Base-by-base conservation (phyloP, 352 stramenopile species). In the Aphanomyces cochlioides region DNA sequence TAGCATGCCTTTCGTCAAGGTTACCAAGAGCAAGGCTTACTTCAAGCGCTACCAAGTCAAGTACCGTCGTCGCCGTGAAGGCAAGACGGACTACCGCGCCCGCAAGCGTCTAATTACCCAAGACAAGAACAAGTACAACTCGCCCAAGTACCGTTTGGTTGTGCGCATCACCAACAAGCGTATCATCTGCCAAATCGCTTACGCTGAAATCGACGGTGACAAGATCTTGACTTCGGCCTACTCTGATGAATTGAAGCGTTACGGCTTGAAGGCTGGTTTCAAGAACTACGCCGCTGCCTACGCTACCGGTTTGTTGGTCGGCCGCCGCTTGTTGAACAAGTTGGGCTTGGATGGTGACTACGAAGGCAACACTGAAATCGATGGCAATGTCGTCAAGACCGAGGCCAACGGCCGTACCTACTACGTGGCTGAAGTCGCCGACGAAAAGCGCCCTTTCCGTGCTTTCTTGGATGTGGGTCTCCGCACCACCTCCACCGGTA, bases 61-160 rank as follows among this genome's bases (percentile, higher is more conserved):
- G 87, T 98, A 97, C 75, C 92, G 96, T 85, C 96, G 96, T 84
- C 92, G 96, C 78, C 96, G 97, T 72, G 97, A 99, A 85, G 97
- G 97, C 80, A 99, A 98, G 87, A 99, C 98, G 72, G 98, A 99
- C 86, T 99, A 99, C 92, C 96, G 97, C 78, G 95, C 98, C 64
- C 96, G 98, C 77, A 99, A 99, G 87, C 90, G 96, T 77, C 82
- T 99, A 1, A 98, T 98, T 75, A 96, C 90, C 69, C 95, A 99
- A 80, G 97, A 98, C 80, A 99, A 99, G 95, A 99, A 99, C 96
- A 99, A 99, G 90, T 99, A 99, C 95, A 98, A 99, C 85, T 97
- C 92, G 73, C 96, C 96, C 69, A 99, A 99, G 89, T 98, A 98
- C 83, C 87, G 95, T 67, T 87, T 98, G 38, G 93, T 98, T 7